Conservation (phyloP, 2,329 filamentous ascomycete genomes). For the Nannizziopsis arthrosporioides region DNA sequence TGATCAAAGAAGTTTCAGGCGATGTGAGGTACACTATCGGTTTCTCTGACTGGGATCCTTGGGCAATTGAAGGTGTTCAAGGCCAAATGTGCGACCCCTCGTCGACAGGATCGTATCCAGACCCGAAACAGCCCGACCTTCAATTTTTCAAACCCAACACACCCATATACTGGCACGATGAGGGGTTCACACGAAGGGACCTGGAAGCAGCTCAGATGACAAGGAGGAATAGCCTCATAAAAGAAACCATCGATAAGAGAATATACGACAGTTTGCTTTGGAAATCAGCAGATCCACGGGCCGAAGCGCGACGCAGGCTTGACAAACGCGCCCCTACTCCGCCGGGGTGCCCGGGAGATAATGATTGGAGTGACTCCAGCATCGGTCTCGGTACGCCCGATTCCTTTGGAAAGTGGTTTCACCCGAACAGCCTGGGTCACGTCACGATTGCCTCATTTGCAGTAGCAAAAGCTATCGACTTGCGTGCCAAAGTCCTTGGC, state of each 20-base stretch:
- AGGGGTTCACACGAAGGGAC: too few relatives aligned
- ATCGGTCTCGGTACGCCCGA: slow-evolving; percentile 23
- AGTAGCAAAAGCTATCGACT: slow-evolving; percentile 16
- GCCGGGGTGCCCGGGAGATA: slow-evolving; percentile 23
- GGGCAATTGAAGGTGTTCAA: slow-evolving; percentile 19
- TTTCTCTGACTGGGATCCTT: slow-evolving; percentile 23
- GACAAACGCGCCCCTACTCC: slow-evolving; percentile 19
- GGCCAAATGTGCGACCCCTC: slow-evolving; percentile 24
- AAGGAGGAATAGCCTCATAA: neutral
- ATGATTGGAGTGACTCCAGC: slow-evolving; percentile 14
- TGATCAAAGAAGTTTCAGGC: slow-evolving; percentile 21
- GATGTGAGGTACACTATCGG: slow-evolving; percentile 18
- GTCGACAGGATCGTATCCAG: slow-evolving; percentile 18
- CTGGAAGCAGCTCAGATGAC: too few relatives aligned
- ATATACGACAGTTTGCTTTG: slow-evolving; percentile 20
- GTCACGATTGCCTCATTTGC: slow-evolving; percentile 20
- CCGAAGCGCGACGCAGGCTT: slow-evolving; percentile 16
- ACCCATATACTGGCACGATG: too few relatives aligned
- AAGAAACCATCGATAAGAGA: slow-evolving; percentile 9
- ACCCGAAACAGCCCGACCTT: slow-evolving; percentile 22
- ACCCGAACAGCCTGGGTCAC: slow-evolving; percentile 23
- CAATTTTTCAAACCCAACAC: slow-evolving; percentile 27
- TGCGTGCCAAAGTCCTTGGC: slow-evolving; percentile 18
- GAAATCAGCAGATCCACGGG: slow-evolving; percentile 18
- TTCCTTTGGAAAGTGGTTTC: slow-evolving; percentile 23